Evolutionary conservation across 129 eudicot species (phyloP).

Genomic region (Deinandra increscens): DNA sequence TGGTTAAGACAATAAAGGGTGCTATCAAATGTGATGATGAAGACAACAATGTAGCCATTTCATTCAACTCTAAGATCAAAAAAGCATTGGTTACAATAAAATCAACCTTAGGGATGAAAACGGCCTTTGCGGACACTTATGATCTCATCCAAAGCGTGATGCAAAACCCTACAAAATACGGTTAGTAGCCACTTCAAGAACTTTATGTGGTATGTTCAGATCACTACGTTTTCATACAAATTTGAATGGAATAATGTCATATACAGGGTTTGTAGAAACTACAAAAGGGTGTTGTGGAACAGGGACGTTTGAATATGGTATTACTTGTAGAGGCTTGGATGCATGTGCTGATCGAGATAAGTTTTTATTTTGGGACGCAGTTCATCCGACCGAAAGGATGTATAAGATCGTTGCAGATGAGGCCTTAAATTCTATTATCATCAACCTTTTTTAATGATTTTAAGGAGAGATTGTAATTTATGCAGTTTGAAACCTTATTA

Average conservation of each 20-base stretch:
- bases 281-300: constrained; percentile 69
- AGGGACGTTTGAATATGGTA: constrained; percentile 52
- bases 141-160: constrained; percentile 35
- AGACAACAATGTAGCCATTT: constrained; percentile 46
- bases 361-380: constrained; percentile 67
- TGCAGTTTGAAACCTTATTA: not conserved
- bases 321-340: constrained; percentile 48
- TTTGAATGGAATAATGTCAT: not conserved
- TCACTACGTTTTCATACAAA: not conserved
- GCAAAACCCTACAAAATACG: constrained; percentile 49
- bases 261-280: constrained; percentile 53
- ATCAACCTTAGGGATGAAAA: constrained; percentile 29
- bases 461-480: not conserved
- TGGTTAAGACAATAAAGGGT: constrained; percentile 43
- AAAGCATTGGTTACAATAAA: constrained; percentile 18
- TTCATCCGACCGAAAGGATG: constrained; percentile 53
- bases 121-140: constrained; percentile 42
- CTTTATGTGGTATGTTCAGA: not conserved
- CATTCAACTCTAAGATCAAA: constrained; percentile 41
- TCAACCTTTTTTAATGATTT: constrained; percentile 12
- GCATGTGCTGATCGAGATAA: constrained; percentile 46
- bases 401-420: constrained; percentile 51
- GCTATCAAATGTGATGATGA: constrained; percentile 40
- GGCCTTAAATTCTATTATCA: constrained; percentile 33
- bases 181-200: constrained; percentile 25